Conservation (phyloP, 2,329 filamentous ascomycete genomes). For the Arthrinium phaeospermum region DNA sequence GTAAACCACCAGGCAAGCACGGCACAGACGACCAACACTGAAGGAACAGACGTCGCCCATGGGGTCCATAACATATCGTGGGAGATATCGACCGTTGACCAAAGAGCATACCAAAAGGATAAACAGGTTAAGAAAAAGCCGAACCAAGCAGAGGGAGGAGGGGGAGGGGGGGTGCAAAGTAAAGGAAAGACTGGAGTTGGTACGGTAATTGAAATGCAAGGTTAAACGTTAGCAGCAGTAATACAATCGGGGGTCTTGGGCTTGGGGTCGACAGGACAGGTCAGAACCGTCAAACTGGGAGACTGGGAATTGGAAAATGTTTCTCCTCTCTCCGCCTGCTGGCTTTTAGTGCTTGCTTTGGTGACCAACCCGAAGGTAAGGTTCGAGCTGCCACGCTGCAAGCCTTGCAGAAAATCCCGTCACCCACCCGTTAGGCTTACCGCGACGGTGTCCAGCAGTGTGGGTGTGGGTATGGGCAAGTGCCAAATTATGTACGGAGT, state of each 20-base stretch:
- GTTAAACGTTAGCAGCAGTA: constrained; percentile 6
- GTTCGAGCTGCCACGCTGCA: not conserved
- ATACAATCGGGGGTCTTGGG: not conserved
- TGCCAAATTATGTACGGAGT: too few relatives aligned
- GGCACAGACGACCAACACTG: constrained; percentile 49
- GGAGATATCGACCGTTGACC: constrained; percentile 14
- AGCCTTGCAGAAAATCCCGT: constrained; percentile 9
- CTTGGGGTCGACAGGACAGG: not conserved
- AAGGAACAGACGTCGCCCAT: constrained; percentile 52
- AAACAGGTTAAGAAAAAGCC: constrained; percentile 22
- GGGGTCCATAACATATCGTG: constrained; percentile 57
- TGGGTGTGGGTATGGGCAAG: not conserved
- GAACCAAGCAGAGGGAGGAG: constrained; percentile 24
- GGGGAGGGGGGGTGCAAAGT: constrained; percentile 24
- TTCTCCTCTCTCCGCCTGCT: constrained; percentile 6
- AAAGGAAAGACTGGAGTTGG: constrained; percentile 24
- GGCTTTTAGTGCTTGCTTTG: not conserved
- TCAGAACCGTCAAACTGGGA: not conserved
- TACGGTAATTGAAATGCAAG: constrained; percentile 11
- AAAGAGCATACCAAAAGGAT: constrained; percentile 38
- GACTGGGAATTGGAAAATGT: constrained; percentile 7
- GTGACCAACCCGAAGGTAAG: not conserved
- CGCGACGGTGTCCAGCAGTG: not conserved
- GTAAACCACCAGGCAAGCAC: constrained; percentile 51
- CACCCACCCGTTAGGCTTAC: not conserved